Evolutionary conservation across 2,329 filamentous ascomycete genomes (phyloP).

Genomic region (Pestalotiopsis sp.): DNA sequence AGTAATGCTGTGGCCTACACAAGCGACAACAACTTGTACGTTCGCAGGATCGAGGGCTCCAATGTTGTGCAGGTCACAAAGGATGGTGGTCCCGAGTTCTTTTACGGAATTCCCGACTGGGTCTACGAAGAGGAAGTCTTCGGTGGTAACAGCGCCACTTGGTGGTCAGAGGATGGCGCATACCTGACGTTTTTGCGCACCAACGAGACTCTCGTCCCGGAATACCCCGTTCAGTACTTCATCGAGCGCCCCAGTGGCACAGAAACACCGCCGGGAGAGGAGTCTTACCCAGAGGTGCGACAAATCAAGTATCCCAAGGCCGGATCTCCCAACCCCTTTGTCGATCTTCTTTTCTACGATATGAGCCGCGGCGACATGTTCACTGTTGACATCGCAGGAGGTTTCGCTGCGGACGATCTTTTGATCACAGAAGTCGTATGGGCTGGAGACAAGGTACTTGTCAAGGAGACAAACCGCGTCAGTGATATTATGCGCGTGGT

Average conservation of each 20-base stretch:
- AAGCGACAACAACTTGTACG: slow-evolving; percentile 84
- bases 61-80: slow-evolving; percentile 74
- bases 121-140: slow-evolving; percentile 92
- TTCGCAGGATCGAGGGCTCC: slow-evolving; percentile 65
- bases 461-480: slow-evolving; percentile 92
- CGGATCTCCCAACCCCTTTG: slow-evolving; percentile 88
- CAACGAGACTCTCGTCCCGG: slow-evolving; percentile 88
- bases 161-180: slow-evolving; percentile 92
- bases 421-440: slow-evolving; percentile 93
- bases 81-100: slow-evolving; percentile 85
- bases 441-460: slow-evolving; percentile 81
- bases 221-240: slow-evolving; percentile 93
- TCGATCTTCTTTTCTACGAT: slow-evolving; percentile 88
- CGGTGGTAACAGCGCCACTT: slow-evolving; percentile 77
- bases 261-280: slow-evolving; percentile 68
- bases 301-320: slow-evolving; percentile 98
- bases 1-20: slow-evolving; percentile 91
- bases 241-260: slow-evolving; percentile 81
- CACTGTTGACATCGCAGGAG: slow-evolving; percentile 73
- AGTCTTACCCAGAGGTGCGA: slow-evolving; percentile 87
- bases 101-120: slow-evolving; percentile 97
- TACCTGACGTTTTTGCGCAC: slow-evolving; percentile 91
- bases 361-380: slow-evolving; percentile 77
- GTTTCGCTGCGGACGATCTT: slow-evolving; percentile 79
- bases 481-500: slow-evolving; percentile 89